These are phyloP conservation scores for Rhodomyrtus psidioides DNA, from an alignment of 441 rosid species.

Conservation along the genomic window DNA sequence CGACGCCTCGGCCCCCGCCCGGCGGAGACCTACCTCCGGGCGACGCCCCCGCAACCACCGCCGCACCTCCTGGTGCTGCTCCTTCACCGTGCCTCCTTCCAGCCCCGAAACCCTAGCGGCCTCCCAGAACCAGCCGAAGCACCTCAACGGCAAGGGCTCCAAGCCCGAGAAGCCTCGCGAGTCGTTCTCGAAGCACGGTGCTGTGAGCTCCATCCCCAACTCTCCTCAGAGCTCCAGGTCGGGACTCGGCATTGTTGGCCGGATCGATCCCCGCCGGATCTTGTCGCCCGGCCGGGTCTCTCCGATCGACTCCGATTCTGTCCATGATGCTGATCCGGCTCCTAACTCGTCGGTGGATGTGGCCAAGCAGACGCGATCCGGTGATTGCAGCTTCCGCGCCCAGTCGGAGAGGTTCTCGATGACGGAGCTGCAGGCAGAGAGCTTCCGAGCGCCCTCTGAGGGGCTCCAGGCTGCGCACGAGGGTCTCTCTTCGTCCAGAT, in stretches of 20 bases:
- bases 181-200: slow-evolving; percentile 12
- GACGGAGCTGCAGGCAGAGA: slow-evolving; percentile 3
- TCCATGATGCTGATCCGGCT: slow-evolving; percentile 10
- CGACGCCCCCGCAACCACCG: slow-evolving; percentile 16
- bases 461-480: not conserved
- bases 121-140: slow-evolving; percentile 16
- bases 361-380: slow-evolving; percentile 24
- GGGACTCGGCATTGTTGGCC: slow-evolving; percentile 43
- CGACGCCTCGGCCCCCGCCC: slow-evolving; percentile 13
- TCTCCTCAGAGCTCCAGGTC: slow-evolving; percentile 74
- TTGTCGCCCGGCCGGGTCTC: slow-evolving; percentile 91
- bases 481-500: slow-evolving; percentile 6
- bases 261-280: slow-evolving; percentile 78
- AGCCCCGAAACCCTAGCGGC: slow-evolving; percentile 54
- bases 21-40: slow-evolving; percentile 1
- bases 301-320: slow-evolving; percentile 65
- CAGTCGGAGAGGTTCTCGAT: slow-evolving; percentile 13
- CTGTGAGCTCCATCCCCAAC: slow-evolving; percentile 31
- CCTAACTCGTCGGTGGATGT: not conserved
- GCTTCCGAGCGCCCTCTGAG: slow-evolving; percentile 1
- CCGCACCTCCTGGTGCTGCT: slow-evolving; percentile 71
- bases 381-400: slow-evolving; percentile 24
- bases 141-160: slow-evolving; percentile 13
- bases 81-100: slow-evolving; percentile 54
- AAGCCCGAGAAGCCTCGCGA: slow-evolving; percentile 17